A percentile compares a stretch with the other conserved stretches of the same genome.
Conservation (phyloP, 192 early-diverging fungal genomes). For the Coemansia reversa region DNA sequence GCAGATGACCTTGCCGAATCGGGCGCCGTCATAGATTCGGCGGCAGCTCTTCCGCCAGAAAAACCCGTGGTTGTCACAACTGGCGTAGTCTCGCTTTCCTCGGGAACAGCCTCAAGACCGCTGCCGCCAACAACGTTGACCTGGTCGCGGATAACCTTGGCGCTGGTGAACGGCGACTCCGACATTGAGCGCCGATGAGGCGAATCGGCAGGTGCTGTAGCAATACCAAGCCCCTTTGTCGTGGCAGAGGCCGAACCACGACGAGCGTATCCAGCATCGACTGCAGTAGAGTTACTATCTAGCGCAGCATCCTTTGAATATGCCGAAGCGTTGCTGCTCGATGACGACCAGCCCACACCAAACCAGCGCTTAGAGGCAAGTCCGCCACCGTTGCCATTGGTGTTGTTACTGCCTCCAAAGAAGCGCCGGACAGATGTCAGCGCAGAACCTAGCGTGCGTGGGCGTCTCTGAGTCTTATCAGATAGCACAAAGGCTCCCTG, state of each 20-base stretch:
- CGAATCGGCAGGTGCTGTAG: slow-evolving; percentile 12
- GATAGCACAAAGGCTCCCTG: slow-evolving; percentile 24
- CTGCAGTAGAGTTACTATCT: slow-evolving; percentile 32
- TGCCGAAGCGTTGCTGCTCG: neutral
- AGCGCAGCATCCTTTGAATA: slow-evolving; percentile 15
- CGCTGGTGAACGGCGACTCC: slow-evolving; percentile 45
- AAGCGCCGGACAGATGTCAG: slow-evolving; percentile 51
- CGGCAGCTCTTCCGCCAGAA: neutral
- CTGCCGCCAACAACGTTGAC: slow-evolving; percentile 16
- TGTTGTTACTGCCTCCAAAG: slow-evolving; percentile 24
- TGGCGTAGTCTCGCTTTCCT: slow-evolving; percentile 27
- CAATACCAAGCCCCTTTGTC: slow-evolving; percentile 30
- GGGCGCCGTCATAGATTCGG: neutral
- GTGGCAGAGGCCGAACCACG: slow-evolving; percentile 20
- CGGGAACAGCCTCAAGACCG: slow-evolving; percentile 39
- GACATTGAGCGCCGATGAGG: slow-evolving; percentile 50
- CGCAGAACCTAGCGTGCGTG: slow-evolving; percentile 43
- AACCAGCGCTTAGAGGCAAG: slow-evolving; percentile 47
- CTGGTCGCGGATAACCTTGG: slow-evolving; percentile 36
- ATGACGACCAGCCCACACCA: slow-evolving; percentile 18
- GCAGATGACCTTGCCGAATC: slow-evolving; percentile 6
- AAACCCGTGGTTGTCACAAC: neutral
- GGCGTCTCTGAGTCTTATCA: slow-evolving; percentile 32
- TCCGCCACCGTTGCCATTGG: slow-evolving; percentile 1
- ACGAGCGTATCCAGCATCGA: slow-evolving; percentile 16